Base-by-base conservation (phyloP, 192 early-diverging fungal genomes). In the Funneliformis geosporum region DNA sequence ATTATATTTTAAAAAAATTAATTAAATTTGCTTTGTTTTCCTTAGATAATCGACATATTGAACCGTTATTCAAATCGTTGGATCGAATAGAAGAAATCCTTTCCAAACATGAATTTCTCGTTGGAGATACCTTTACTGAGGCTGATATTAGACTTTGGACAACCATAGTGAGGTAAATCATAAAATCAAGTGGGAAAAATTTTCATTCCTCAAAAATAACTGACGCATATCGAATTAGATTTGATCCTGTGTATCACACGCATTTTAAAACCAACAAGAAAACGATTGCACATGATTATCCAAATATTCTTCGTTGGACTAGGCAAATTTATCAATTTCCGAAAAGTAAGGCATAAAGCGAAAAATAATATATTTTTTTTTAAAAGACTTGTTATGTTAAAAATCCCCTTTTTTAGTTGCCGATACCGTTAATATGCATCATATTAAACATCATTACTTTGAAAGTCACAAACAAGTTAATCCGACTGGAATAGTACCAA, bases 361-460 rank as follows among this genome's bases (percentile, higher is more conserved):
- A 27, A 21, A 40, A 21, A n/a, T 38, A 62, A 78, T n/a, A n/a
- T n/a, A n/a, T n/a, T n/a, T n/a, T n/a, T n/a, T n/a, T 59, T 65
- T 10, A 61, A 46, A 44, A 65, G 10, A 38, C 9, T 70, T 47
- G 60, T 64, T 11, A 11, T 42, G 9, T 5, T 43, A 23, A 68
- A 43, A n/a, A 60, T 16, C 21, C 23, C 40, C 25, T 39, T 18
- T 64, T 25, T 16, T 71, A 78, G 84, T 97, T 76, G 85, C 84
- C 7, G 92, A 93, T 27, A 98, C 98, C 5, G 93, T 98, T 50
- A 92, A 98, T 85, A 93, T 98, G 94, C 87, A 92, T 70, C 98
- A 99, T 82, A 99, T 99, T 89, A 99, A 98, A 85, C 75, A 87
- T 21, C 97, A 98, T 82, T 99, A 99, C 83, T 98, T 95, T 82